Conservation (phyloP, 2,329 filamentous ascomycete species). For the Mycosphaerella sp. region DNA sequence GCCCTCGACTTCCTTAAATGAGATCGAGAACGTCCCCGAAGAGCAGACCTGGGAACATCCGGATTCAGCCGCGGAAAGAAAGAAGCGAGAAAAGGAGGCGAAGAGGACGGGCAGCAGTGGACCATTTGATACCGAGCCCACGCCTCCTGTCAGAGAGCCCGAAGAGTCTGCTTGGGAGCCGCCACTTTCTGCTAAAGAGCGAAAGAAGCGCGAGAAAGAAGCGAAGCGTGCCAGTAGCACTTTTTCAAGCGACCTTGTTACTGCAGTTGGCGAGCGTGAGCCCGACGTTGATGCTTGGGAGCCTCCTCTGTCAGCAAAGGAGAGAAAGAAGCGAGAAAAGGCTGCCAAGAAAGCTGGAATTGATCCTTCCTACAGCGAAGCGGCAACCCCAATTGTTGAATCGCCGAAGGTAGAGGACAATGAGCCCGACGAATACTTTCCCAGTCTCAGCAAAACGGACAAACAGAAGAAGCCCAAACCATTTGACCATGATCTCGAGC, state of each 20-base stretch:
- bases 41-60: not conserved
- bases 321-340: conserved; percentile 44
- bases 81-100: conserved; percentile 37
- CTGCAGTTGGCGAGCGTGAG: conserved; percentile 3
- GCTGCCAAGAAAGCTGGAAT: conserved; percentile 28
- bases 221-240: conserved; percentile 26
- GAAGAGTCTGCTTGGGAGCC: conserved; percentile 30
- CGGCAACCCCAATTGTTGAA: conserved; percentile 10
- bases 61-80: conserved; percentile 4
- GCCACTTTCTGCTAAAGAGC: conserved; percentile 33
- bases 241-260: conserved; percentile 14
- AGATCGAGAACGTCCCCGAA: not conserved
- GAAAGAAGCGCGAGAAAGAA: conserved; percentile 43
- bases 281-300: conserved; percentile 28
- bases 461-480: conserved; percentile 41
- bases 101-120: conserved; percentile 20
- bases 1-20: conserved; percentile 11
- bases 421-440: conserved; percentile 26
- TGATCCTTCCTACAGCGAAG: conserved; percentile 12
- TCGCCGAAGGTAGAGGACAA: conserved; percentile 4
- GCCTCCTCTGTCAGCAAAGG: conserved; percentile 32
- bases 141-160: not conserved
- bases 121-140: conserved; percentile 13
- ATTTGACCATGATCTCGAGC: conserved; percentile 25
- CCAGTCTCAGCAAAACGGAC: conserved; percentile 32